Evolutionary conservation across 78 protist species (phyloP), one percentile per base, ranked within the genome.

Genomic region (Andalucia godoyi): DNA sequence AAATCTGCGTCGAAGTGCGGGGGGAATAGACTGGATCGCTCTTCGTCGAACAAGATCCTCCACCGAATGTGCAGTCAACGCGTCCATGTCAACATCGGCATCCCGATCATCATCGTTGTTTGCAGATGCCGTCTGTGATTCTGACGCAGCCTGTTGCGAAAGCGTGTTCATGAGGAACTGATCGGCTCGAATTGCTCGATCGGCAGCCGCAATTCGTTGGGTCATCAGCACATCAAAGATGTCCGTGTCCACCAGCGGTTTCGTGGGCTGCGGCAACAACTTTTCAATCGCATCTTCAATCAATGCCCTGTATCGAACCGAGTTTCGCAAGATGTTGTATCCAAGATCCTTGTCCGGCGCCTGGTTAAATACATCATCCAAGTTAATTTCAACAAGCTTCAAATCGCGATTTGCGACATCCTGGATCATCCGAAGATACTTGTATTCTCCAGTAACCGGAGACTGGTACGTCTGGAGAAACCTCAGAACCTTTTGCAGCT

Each of bases 361-460:
- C 15, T n/a, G n/a, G n/a, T 47, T 64, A 6, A 0, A 5, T 36
- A 68, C 38, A 10, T 68, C 74, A 27, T 68, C 74, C 15, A 68
- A 38, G 13, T 68, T 64, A 17, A 68, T 40, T 3, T 68, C 52
- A 32, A 68, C 27, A 7, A 15, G 9, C 21, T 45, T 40, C 51
- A 2, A 0, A 32, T 0, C 13, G 23, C 74, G 74, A 39, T 68
- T 68, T 7, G 64, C 64, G 5, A 68, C 41, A 18, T 43, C n/a
- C n/a, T n/a, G n/a, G n/a, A n/a, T n/a, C n/a, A n/a, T n/a, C n/a
- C n/a, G n/a, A n/a, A n/a, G n/a, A n/a, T n/a, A n/a, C n/a, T n/a
- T n/a, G n/a, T n/a, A n/a, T n/a, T n/a, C n/a, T n/a, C n/a, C n/a
- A n/a, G n/a, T n/a, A n/a, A n/a, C n/a, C n/a, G n/a, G n/a, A n/a